Evolutionary conservation across 768 basidiomycete species (phyloP).

Genomic region (Boletus barrowsii): DNA sequence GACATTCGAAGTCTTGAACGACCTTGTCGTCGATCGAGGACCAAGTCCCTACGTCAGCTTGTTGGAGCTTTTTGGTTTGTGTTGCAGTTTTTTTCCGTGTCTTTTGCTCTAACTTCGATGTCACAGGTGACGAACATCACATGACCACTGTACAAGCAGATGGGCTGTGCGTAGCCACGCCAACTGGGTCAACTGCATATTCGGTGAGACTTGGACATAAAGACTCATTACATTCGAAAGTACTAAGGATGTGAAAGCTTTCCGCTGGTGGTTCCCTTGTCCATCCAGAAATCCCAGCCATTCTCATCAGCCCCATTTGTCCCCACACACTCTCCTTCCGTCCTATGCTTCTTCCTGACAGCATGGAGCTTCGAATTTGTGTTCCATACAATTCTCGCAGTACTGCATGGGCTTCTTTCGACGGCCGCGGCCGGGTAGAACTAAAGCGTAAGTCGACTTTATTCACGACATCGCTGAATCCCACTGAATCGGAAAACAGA

Average conservation of each 20-base stretch:
- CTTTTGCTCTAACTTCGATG: slow-evolving; percentile 2
- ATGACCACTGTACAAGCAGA: slow-evolving; percentile 99
- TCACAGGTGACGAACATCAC: slow-evolving; percentile 92
- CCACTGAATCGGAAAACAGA: slow-evolving; percentile 47
- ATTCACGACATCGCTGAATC: not conserved
- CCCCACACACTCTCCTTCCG: slow-evolving; percentile 98
- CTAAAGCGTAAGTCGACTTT: slow-evolving; percentile 70
- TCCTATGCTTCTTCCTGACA: slow-evolving; percentile 97
- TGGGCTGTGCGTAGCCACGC: slow-evolving; percentile 90
- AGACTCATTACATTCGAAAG: not conserved
- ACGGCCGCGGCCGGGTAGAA: slow-evolving; percentile 94
- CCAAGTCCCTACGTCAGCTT: slow-evolving; percentile 97
- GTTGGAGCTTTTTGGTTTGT: slow-evolving; percentile 92
- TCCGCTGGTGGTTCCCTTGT: slow-evolving; percentile 98
- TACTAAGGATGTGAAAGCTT: slow-evolving; percentile 42
- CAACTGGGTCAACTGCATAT: slow-evolving; percentile 98
- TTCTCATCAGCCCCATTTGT: slow-evolving; percentile 96
- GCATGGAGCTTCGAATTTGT: slow-evolving; percentile 96
- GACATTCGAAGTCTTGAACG: slow-evolving; percentile 94
- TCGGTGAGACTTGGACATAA: slow-evolving; percentile 53
- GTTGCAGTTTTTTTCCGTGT: not conserved
- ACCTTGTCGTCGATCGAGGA: slow-evolving; percentile 95
- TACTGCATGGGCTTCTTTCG: slow-evolving; percentile 99
- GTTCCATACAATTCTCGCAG: slow-evolving; percentile 99
- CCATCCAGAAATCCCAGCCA: slow-evolving; percentile 95